A percentile compares a stretch with the other conserved stretches of the same genome.
phyloP scores from a whole-genome alignment of 2,329 filamentous ascomycete species.

The Colletotrichum chlorophyti region DNA sequence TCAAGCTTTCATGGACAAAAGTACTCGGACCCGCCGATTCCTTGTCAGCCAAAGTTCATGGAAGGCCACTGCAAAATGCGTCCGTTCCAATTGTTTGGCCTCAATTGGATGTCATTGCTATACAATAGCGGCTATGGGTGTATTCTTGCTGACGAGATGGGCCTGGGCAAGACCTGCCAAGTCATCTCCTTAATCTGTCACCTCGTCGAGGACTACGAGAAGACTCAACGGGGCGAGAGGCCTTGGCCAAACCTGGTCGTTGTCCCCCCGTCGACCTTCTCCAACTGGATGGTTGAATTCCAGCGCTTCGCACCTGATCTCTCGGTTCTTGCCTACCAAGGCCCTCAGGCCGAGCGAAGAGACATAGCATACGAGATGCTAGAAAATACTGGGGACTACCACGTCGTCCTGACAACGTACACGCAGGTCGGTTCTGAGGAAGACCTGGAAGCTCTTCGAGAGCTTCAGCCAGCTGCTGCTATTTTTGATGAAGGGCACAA shows the following conservation, averaged over 20 bases:
- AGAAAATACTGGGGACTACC: slow-evolving; percentile 68
- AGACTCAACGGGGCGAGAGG: slow-evolving; percentile 41
- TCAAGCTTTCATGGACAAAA: slow-evolving; percentile 43
- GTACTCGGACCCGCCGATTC: slow-evolving; percentile 51
- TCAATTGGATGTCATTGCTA: slow-evolving; percentile 92
- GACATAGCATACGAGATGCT: slow-evolving; percentile 72
- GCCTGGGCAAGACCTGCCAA: slow-evolving; percentile 93
- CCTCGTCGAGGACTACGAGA: slow-evolving; percentile 69
- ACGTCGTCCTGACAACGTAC: slow-evolving; percentile 67
- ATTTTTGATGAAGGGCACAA: slow-evolving; percentile 96
- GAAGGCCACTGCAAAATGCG: slow-evolving; percentile 79
- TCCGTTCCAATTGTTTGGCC: slow-evolving; percentile 89
- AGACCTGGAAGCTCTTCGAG: slow-evolving; percentile 58
- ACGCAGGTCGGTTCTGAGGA: slow-evolving; percentile 61
- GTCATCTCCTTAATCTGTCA: slow-evolving; percentile 92
- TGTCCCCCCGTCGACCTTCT: slow-evolving; percentile 90
- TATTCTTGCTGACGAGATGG: slow-evolving; percentile 98
- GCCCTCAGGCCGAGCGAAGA: slow-evolving; percentile 70
- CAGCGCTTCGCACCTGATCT: slow-evolving; percentile 82
- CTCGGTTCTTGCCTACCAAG: slow-evolving; percentile 74
- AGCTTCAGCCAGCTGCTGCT: slow-evolving; percentile 57
- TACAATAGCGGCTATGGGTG: slow-evolving; percentile 82
- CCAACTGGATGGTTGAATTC: slow-evolving; percentile 96
- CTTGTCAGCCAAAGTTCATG: slow-evolving; percentile 79
- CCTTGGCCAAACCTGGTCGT: slow-evolving; percentile 82